Evolutionary conservation across 768 basidiomycete genomes (phyloP), one percentile per base, ranked within the genome.

Genomic region (Kwoniella dendrophila): DNA sequence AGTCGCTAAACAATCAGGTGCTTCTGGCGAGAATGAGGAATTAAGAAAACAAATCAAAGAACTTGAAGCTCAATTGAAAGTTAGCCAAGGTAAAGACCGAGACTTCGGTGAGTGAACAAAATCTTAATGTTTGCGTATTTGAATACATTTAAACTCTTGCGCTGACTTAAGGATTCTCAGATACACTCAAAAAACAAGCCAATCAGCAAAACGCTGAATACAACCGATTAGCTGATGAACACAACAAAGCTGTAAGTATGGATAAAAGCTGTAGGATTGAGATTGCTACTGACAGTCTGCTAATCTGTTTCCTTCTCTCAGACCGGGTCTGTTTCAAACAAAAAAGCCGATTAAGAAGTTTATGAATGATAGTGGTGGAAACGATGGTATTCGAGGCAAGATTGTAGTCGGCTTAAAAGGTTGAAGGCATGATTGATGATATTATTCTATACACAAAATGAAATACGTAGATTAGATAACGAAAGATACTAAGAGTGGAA

Each of bases 101-200:
- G 90, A 92, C 73, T 85, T 88, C 63, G 86, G 88, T 88, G 71
- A 67, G 80, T 78, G 18, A 18, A n/a, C n/a, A n/a, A n/a, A n/a
- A n/a, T 6, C 24, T 3, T 41, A n/a, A 41, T 22, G 16, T 3
- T 47, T 22, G 0, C 50, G 26, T 26, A 8, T 18, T 38, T 38
- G 36, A 18, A 8, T 38, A 38, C 36, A 38, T 38, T 18, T 8
- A 38, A 11, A 44, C 47, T 27, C n/a, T n/a, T n/a, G n/a, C n/a
- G n/a, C n/a, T n/a, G n/a, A n/a, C n/a, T n/a, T n/a, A n/a, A n/a
- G n/a, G n/a, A n/a, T n/a, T n/a, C n/a, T n/a, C 69, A 91, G 90
- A 86, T 20, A 88, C 87, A 20, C 78, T 93, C 56, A 90, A 91
- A 82, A 88, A 87, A 79, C 91, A 93, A 77, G 88, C 90, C 0